phyloP scores from a whole-genome alignment of 2,329 filamentous ascomycete genomes.

The Diaporthe batatas region DNA sequence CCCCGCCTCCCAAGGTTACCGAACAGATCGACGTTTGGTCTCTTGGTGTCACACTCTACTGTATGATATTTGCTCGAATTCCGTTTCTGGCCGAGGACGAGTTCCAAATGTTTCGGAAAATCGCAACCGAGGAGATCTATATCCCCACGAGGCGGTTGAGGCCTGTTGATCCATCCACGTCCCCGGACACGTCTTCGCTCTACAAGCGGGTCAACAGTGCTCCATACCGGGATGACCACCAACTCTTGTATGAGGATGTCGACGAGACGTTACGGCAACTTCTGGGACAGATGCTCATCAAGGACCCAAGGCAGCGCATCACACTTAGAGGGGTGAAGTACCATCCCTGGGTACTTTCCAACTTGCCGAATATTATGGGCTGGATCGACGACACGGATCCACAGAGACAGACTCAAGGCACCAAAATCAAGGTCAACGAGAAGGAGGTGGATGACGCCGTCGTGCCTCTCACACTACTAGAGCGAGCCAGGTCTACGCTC shows the following conservation, averaged over 20 bases:
- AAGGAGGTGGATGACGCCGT: constrained; percentile 92
- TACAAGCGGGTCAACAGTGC: constrained; percentile 71
- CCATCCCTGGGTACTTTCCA: constrained; percentile 90
- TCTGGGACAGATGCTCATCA: constrained; percentile 82
- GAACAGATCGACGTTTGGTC: constrained; percentile 98
- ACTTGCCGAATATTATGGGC: constrained; percentile 77
- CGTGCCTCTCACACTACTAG: constrained; percentile 87
- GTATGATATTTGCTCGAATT: constrained; percentile 92
- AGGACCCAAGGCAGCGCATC: constrained; percentile 91
- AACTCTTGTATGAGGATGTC: constrained; percentile 87
- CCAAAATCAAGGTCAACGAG: constrained; percentile 92
- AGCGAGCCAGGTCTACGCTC: constrained; percentile 84
- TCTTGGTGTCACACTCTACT: constrained; percentile 94
- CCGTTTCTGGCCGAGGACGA: constrained; percentile 94
- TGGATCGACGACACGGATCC: constrained; percentile 98
- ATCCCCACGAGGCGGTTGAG: constrained; percentile 87
- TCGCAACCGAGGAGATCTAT: constrained; percentile 92
- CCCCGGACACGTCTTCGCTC: constrained; percentile 66
- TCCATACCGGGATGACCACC: constrained; percentile 81
- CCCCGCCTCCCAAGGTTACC: constrained; percentile 81
- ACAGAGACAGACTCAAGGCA: constrained; percentile 79
- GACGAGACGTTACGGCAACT: constrained; percentile 85
- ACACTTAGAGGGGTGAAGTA: constrained; percentile 92
- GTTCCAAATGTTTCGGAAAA: constrained; percentile 90
- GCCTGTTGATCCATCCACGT: constrained; percentile 74